phyloP scores from a whole-genome alignment of 768 basidiomycete genomes.

The Podaxis sp. region DNA sequence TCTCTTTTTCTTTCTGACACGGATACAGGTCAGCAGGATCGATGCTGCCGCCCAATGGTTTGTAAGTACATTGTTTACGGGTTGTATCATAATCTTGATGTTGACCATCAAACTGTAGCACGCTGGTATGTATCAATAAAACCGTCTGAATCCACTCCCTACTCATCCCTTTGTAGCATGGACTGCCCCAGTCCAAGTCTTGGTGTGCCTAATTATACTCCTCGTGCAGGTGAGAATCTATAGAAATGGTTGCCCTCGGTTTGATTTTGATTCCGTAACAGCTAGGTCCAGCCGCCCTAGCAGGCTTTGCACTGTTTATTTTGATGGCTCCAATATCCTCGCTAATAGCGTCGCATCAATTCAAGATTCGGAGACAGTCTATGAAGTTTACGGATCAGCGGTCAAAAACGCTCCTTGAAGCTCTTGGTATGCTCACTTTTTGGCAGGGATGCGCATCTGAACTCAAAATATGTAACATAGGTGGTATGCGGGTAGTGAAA shows the following conservation, averaged over 20 bases:
- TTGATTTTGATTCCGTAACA: conserved; percentile 18
- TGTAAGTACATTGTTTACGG: conserved; percentile 34
- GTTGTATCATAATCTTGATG: neutral
- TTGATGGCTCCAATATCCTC: conserved; percentile 61
- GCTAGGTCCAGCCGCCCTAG: conserved; percentile 67
- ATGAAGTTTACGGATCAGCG: conserved; percentile 63
- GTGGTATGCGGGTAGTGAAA: conserved; percentile 70
- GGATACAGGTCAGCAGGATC: conserved; percentile 45
- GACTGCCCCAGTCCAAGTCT: conserved; percentile 67
- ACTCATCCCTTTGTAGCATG: conserved; percentile 31
- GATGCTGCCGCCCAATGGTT: conserved; percentile 70
- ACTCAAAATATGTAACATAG: conserved; percentile 18
- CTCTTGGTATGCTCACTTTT: conserved; percentile 37
- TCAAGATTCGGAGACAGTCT: conserved; percentile 45
- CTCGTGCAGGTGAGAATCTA: conserved; percentile 40
- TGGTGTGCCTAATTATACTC: conserved; percentile 56
- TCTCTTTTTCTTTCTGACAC: neutral
- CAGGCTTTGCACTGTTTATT: conserved; percentile 65
- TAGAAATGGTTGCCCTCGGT: neutral
- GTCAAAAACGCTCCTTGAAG: conserved; percentile 61
- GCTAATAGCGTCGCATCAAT: conserved; percentile 56
- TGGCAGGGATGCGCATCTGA: neutral
- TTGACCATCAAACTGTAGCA: conserved; percentile 25
- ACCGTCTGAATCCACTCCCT: neutral
- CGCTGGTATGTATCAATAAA: conserved; percentile 26